A percentile compares a stretch with the other conserved stretches of the same genome.
Conservation (phyloP, 257 asterid species). For the Ballota nigra region DNA sequence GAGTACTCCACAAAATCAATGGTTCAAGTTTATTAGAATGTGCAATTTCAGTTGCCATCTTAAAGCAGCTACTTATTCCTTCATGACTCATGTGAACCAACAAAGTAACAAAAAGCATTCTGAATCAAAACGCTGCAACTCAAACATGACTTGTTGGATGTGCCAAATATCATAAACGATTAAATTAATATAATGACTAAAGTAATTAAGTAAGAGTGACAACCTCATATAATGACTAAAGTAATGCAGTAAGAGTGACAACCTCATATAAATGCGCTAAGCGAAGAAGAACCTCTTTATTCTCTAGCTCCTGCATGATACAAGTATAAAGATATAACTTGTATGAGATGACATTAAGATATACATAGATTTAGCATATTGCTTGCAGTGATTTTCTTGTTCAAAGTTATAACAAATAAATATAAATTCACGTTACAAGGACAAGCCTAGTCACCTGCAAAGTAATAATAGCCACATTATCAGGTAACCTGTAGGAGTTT, state of each 20-base stretch:
- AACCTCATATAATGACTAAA: slow-evolving; percentile 44
- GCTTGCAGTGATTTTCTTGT: neutral
- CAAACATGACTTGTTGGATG: neutral
- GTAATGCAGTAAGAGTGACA: neutral
- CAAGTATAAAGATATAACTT: neutral
- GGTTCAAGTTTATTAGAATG: neutral
- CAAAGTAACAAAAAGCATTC: neutral
- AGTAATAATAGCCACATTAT: slow-evolving; percentile 56
- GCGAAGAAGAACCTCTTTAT: slow-evolving; percentile 50
- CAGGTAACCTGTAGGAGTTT: slow-evolving; percentile 50
- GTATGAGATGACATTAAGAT: neutral
- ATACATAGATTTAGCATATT: slow-evolving; percentile 4
- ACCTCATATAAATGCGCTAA: slow-evolving; percentile 69
- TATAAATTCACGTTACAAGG: neutral
- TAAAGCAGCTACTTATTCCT: neutral
- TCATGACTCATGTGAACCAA: neutral
- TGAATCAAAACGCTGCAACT: neutral
- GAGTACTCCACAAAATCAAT: neutral
- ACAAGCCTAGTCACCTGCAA: slow-evolving; percentile 37
- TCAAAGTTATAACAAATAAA: neutral
- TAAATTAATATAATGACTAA: neutral
- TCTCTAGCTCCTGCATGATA: slow-evolving; percentile 43
- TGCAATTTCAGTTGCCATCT: neutral
- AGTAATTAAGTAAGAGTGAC: neutral
- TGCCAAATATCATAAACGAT: neutral